A percentile compares a stretch with the other conserved stretches of the same genome.
These are phyloP conservation scores for Leccinum uliginosum DNA, from an alignment of 768 basidiomycete genomes.

Conservation along the genomic window DNA sequence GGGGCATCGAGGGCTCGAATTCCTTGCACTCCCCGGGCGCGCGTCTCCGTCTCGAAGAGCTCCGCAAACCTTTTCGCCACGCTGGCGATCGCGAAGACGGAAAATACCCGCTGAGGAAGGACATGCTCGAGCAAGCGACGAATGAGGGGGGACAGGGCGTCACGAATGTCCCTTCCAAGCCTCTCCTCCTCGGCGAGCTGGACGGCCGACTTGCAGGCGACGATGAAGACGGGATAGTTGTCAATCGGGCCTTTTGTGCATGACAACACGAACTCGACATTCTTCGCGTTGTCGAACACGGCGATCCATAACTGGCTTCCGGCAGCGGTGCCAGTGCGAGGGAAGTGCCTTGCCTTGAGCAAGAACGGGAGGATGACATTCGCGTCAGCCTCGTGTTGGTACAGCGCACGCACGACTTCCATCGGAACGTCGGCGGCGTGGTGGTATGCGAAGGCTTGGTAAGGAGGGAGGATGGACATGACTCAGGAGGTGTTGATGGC, in stretches of 20 bases:
- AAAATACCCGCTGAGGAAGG: conserved; percentile 30
- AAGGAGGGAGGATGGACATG: conserved; percentile 16
- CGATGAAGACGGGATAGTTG: conserved; percentile 51
- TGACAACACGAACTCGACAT: conserved; percentile 43
- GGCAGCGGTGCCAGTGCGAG: not conserved
- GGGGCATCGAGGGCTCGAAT: conserved; percentile 33
- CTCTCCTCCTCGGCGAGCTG: conserved; percentile 13
- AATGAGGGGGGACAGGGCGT: conserved; percentile 10
- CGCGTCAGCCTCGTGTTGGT: conserved; percentile 27
- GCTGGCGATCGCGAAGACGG: conserved; percentile 55
- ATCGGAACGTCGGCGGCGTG: conserved; percentile 14
- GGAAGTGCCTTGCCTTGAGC: conserved; percentile 20
- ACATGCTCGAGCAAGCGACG: conserved; percentile 11
- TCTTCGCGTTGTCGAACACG: conserved; percentile 15
- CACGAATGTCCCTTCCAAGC: not conserved
- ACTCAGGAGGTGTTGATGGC: not conserved
- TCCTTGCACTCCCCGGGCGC: not conserved
- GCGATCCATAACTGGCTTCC: conserved; percentile 31
- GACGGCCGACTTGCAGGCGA: conserved; percentile 12
- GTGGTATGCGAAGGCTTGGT: conserved; percentile 4
- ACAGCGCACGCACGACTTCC: conserved; percentile 29
- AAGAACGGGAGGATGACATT: conserved; percentile 43
- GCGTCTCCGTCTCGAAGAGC: conserved; percentile 38
- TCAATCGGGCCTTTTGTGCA: conserved; percentile 54
- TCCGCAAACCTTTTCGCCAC: conserved; percentile 44